Evolutionary conservation across 2,329 filamentous ascomycete species (phyloP), one percentile per base, ranked within the genome.

Genomic region (Microdochium nivale): DNA sequence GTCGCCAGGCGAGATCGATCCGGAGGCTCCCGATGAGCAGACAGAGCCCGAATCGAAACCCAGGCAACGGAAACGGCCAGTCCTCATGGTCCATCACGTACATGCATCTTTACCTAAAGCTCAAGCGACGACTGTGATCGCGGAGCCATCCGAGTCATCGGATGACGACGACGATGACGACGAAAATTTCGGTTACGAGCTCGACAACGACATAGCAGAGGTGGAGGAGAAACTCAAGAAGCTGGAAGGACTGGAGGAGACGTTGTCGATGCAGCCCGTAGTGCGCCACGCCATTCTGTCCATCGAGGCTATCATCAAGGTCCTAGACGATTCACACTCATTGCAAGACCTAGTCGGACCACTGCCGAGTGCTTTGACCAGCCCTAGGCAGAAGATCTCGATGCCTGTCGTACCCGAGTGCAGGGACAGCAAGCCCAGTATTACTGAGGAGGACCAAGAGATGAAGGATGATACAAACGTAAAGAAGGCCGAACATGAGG

Each of bases 151-250:
- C 47, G 80, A 77, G 0, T 78, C 81, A 51, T 75, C 73, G 13
- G 56, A 74, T 49, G 77, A 82, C 44, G 79, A 74, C 49, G 77
- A 82, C 44, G 79, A 83, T 52, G 79, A 81, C 48, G 40, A 44
- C 40, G 40, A 44, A 19, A 44, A 44, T 19, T 77, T 82, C 67
- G 78, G 74, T 19, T 77, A 79, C 49, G 78, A 78, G 53, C 80
- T 83, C 50, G 71, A 75, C 50, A 68, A 69, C 50, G 69, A 80
- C 56, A 80, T 82, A 35, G 62, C 68, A 43, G 77, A 80, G 59
- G 71, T 73, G 2, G 74, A 81, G 54, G 65, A 65, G 0, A 71
- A 78, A 51, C 58, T 83, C 27, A 70, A 70, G 53, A 74, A 72
- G 49, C 62, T 81, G 7, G 69, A 75, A 51, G 62, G 60, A 3